Evolutionary conservation across 345 rosid species (phyloP).

Genomic region (Microthlaspi erraticum): DNA sequence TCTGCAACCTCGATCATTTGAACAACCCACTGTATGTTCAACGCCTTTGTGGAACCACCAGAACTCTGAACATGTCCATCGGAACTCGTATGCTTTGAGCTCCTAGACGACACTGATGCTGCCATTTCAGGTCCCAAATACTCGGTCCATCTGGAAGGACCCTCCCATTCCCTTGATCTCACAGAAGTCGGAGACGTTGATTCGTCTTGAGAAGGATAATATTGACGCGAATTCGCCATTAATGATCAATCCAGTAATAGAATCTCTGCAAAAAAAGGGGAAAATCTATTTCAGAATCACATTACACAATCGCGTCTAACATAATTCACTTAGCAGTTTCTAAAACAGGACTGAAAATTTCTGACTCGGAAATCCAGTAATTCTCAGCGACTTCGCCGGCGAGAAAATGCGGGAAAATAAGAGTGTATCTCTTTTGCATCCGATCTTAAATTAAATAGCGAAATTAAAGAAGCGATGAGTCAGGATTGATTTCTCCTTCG

Average conservation of each 20-base stretch:
- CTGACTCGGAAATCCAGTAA: constrained; percentile 8
- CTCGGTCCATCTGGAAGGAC: constrained; percentile 95
- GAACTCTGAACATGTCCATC: constrained; percentile 74
- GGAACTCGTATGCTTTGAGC: constrained; percentile 60
- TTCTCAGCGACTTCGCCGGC: constrained; percentile 2
- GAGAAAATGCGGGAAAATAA: constrained; percentile 25
- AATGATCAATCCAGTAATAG: constrained; percentile 26
- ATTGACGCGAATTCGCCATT: constrained; percentile 77
- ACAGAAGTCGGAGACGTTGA: constrained; percentile 60
- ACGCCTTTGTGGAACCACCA: constrained; percentile 73
- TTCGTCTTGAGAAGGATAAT: constrained; percentile 58
- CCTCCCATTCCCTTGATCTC: constrained; percentile 91
- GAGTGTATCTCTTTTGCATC: background rate
- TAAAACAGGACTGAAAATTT: background rate
- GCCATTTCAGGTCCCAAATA: constrained; percentile 80
- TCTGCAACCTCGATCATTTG: constrained; percentile 94
- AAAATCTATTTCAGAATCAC: constrained; percentile 17
- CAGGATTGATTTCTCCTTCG: background rate
- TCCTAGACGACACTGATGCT: constrained; percentile 57
- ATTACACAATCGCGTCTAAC: background rate
- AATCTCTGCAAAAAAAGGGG: constrained; percentile 10
- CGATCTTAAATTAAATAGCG: background rate
- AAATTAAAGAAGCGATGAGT: constrained; percentile 2
- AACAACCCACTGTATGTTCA: constrained; percentile 91
- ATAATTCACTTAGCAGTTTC: background rate